Conservation (phyloP, 352 stramenopile species). For the Phytophthora parvispora region DNA sequence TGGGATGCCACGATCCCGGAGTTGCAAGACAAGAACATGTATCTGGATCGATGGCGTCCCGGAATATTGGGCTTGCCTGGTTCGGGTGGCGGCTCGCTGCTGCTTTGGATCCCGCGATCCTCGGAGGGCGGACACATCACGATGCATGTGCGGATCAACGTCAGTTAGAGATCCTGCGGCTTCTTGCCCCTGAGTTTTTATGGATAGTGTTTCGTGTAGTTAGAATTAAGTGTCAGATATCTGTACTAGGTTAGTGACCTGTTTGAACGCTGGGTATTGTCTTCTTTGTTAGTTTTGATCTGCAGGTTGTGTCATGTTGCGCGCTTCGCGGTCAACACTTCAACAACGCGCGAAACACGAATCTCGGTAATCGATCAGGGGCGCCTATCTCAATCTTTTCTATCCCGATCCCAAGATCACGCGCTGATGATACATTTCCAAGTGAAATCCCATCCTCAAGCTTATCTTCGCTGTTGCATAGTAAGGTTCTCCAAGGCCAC, state of each 20-base stretch:
- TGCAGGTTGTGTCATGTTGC: background rate
- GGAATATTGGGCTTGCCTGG: constrained; percentile 43
- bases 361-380: constrained; percentile 29
- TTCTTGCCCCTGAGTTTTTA: too few relatives aligned
- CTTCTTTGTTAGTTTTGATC: too few relatives aligned
- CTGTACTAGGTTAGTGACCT: too few relatives aligned
- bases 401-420: constrained; percentile 25
- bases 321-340: background rate
- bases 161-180: constrained; percentile 26
- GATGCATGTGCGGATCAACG: constrained; percentile 48
- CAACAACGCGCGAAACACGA: background rate
- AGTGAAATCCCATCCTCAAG: constrained; percentile 14
- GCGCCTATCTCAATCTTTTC: constrained; percentile 28
- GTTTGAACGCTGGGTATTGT: too few relatives aligned
- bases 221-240: too few relatives aligned
- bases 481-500: constrained; percentile 10
- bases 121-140: constrained; percentile 39
- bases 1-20: constrained; percentile 20
- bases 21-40: constrained; percentile 36
- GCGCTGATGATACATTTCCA: constrained; percentile 1
- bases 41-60: constrained; percentile 33
- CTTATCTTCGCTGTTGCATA: constrained; percentile 3
- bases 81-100: constrained; percentile 36
- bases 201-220: too few relatives aligned
- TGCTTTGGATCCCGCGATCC: constrained; percentile 45